A percentile compares a stretch with the other conserved stretches of the same genome.
Evolutionary conservation across 768 basidiomycete species (phyloP).

Genomic region (Multifurca ochricompacta): DNA sequence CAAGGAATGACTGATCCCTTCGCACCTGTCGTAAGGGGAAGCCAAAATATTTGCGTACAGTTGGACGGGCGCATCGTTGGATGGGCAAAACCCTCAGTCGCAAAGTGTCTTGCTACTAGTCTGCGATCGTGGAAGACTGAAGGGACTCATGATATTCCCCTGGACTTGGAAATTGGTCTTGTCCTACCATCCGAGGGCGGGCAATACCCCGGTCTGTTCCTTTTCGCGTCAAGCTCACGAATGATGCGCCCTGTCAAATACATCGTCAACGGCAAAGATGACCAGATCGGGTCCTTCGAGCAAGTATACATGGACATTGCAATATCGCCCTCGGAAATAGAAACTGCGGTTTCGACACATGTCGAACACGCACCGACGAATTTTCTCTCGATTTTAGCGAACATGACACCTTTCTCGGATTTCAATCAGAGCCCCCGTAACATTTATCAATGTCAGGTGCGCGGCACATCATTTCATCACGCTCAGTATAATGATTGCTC

Average conservation of each 20-base stretch:
- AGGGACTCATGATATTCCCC: conserved; percentile 66
- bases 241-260: conserved; percentile 99
- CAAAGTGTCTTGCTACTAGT: conserved; percentile 71
- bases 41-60: conserved; percentile 78
- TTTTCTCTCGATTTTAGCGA: conserved; percentile 93
- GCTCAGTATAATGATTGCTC: neutral
- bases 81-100: conserved; percentile 73
- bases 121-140: conserved; percentile 96
- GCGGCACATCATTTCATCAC: conserved; percentile 3
- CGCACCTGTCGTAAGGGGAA: conserved; percentile 71
- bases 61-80: conserved; percentile 95
- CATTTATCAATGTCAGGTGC: conserved; percentile 88
- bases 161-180: conserved; percentile 91
- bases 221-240: conserved; percentile 78
- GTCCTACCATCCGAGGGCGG: conserved; percentile 84
- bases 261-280: conserved; percentile 74
- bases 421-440: conserved; percentile 97
- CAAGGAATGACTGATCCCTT: conserved; percentile 95
- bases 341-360: conserved; percentile 68
- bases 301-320: conserved; percentile 99
- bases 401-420: conserved; percentile 97
- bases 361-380: conserved; percentile 93
- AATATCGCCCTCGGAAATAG: conserved; percentile 78
- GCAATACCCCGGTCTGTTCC: conserved; percentile 92
- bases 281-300: conserved; percentile 93